These are phyloP conservation scores for Fusarium nurragi DNA, from an alignment of 2,329 filamentous ascomycete genomes.

Conservation along the genomic window DNA sequence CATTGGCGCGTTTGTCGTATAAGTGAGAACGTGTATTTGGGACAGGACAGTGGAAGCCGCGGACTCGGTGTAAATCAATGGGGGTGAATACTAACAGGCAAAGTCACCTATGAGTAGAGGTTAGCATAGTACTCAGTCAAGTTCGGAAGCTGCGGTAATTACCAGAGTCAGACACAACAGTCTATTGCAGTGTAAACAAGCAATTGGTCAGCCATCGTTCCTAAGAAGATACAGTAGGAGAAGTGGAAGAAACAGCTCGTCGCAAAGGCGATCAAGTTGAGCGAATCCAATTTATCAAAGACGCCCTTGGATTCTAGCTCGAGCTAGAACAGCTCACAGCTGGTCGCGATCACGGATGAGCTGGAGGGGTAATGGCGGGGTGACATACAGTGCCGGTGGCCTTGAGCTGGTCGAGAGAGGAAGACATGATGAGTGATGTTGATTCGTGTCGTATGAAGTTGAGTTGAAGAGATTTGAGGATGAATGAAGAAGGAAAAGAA, in stretches of 20 bases:
- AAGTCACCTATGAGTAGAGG: conserved; percentile 70
- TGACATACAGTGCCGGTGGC: conserved; percentile 89
- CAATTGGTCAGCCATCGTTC: conserved; percentile 39
- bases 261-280: not conserved
- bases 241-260: not conserved
- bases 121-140: conserved; percentile 43
- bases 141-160: conserved; percentile 54
- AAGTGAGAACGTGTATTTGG: not conserved
- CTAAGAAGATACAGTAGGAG: not conserved
- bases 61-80: conserved; percentile 10
- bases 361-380: conserved; percentile 49
- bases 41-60: conserved; percentile 1
- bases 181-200: conserved; percentile 59
- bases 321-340: conserved; percentile 4
- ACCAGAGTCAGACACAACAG: conserved; percentile 97
- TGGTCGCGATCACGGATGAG: conserved; percentile 24
- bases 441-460: conserved; percentile 22
- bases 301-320: not conserved
- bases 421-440: conserved; percentile 69
- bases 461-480: conserved; percentile 22
- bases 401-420: conserved; percentile 96
- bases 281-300: conserved; percentile 1
- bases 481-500: conserved; percentile 14
- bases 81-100: conserved; percentile 68
- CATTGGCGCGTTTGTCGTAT: conserved; percentile 9